Evolutionary conservation across 2,329 filamentous ascomycete genomes (phyloP).

Genomic region (Pyrenochaeta sp.): DNA sequence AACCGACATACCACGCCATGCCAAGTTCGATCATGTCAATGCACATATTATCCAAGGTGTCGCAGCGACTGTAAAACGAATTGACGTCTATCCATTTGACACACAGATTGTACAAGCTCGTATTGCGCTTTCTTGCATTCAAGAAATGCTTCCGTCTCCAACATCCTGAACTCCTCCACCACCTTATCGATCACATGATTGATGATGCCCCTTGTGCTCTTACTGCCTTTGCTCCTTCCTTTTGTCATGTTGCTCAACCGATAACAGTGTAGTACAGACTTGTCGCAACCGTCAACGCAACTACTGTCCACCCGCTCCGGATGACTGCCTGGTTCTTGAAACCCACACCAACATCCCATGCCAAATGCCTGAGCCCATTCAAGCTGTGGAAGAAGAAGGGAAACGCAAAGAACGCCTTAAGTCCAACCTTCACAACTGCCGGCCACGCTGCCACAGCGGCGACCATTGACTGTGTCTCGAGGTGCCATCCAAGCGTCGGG

Average conservation of each 20-base stretch:
- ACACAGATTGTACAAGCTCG: slow-evolving; percentile 13
- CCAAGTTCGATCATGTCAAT: not conserved
- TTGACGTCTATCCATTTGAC: slow-evolving; percentile 10
- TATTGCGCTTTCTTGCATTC: slow-evolving; percentile 1
- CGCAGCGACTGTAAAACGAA: not conserved
- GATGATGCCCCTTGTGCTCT: not conserved
- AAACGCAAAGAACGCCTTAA: slow-evolving; percentile 68
- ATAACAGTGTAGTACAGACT: slow-evolving; percentile 43
- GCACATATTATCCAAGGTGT: not conserved
- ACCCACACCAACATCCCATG: slow-evolving; percentile 71
- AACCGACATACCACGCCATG: not conserved
- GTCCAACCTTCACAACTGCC: slow-evolving; percentile 63
- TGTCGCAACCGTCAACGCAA: slow-evolving; percentile 63
- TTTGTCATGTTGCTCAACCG: not conserved
- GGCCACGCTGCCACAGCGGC: slow-evolving; percentile 71
- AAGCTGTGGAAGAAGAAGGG: slow-evolving; percentile 74
- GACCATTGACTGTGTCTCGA: slow-evolving; percentile 70
- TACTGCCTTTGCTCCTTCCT: not conserved
- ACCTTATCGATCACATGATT: not conserved
- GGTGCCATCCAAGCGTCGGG: slow-evolving; percentile 76
- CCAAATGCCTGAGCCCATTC: slow-evolving; percentile 76
- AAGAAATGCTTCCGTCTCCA: not conserved
- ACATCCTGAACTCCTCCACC: not conserved
- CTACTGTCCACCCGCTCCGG: slow-evolving; percentile 69
- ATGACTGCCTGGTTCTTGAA: slow-evolving; percentile 72